A percentile compares a stretch with the other conserved stretches of the same genome.
Conservation (phyloP, 495 filamentous ascomycete species). For the Filosporella fistucella region DNA sequence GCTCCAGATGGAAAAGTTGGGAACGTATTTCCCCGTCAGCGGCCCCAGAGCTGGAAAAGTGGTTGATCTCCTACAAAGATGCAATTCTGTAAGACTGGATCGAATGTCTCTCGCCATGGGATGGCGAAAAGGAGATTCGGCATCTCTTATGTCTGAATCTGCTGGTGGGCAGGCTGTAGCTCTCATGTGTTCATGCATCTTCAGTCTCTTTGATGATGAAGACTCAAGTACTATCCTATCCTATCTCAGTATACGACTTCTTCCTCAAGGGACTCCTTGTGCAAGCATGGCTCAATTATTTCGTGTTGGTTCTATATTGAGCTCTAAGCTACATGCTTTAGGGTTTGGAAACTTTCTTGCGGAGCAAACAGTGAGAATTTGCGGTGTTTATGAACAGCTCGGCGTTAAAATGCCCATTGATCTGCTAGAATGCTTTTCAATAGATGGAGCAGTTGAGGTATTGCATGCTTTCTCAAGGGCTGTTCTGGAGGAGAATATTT, state of each 20-base stretch:
- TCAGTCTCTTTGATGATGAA: background rate
- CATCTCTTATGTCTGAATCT: background rate
- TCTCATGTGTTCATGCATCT: background rate
- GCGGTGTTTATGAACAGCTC: background rate
- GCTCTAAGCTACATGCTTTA: background rate
- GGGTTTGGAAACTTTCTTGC: background rate
- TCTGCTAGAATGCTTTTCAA: background rate
- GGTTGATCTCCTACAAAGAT: slow-evolving; percentile 4
- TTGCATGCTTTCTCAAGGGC: background rate
- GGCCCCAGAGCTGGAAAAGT: slow-evolving; percentile 4
- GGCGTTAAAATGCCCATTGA: background rate
- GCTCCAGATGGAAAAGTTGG: slow-evolving; percentile 12
- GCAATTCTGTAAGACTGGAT: slow-evolving; percentile 5
- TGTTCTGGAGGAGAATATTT: background rate
- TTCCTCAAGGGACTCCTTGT: background rate
- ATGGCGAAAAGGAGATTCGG: slow-evolving; percentile 1
- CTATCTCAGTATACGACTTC: background rate
- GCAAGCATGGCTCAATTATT: background rate
- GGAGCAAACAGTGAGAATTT: background rate
- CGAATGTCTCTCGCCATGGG: background rate
- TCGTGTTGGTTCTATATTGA: background rate
- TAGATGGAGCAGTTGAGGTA: background rate
- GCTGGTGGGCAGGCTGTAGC: background rate
- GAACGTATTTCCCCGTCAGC: background rate
- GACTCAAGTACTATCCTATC: background rate